Base-by-base conservation (phyloP, 176 grass and related monocot species). In the Triticum monococcum region DNA sequence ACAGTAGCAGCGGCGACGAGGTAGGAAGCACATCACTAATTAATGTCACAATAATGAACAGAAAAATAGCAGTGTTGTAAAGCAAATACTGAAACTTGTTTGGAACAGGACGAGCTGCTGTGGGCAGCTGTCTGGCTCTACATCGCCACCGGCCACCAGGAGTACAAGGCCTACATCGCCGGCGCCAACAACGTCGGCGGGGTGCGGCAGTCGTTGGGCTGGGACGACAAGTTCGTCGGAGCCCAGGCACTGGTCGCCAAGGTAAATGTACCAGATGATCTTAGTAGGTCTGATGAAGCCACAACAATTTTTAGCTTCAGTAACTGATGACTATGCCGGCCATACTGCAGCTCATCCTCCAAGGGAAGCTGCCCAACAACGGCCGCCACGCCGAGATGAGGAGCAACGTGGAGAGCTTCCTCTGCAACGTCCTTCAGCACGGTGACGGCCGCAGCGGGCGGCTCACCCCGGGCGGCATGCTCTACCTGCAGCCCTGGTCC, bases 171-270 rank as follows among this genome's bases (percentile, higher is more conserved):
- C 7, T 85, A 78, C 89, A 87, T 98, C 64, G 4, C 43, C 41
- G 32, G 67, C n/a, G 35, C 23, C 30, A 57, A 45, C 52, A 87
- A 91, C 63, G 22, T 69, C 22, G 88, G 91, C 78, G 74, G 90
- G 36, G 78, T 77, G 57, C 86, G 67, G 8, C 73, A 70, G 2
- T 5, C 11, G 20, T 86, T 98, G 79, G 50, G 43, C 3, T 94
- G 93, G 96, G 93, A 94, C 54, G 85, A 98, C 68, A 98, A 98
- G 85, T 95, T 78, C 83, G 68, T 92, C 35, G 91, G 96, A 57
- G 93, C 56, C 7, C 93, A 98, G 36, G 80, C 88, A 84, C 86
- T 95, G 5, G 73, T 95, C 56, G 52, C 93, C 81, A 91, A 94
- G 93, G 96, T 56, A 94, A 87, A 30, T 28, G 50, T 18, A 26